Base-by-base conservation (phyloP, 1,284 basidiomycete species). In the Exobasidium cylindrosporum region DNA sequence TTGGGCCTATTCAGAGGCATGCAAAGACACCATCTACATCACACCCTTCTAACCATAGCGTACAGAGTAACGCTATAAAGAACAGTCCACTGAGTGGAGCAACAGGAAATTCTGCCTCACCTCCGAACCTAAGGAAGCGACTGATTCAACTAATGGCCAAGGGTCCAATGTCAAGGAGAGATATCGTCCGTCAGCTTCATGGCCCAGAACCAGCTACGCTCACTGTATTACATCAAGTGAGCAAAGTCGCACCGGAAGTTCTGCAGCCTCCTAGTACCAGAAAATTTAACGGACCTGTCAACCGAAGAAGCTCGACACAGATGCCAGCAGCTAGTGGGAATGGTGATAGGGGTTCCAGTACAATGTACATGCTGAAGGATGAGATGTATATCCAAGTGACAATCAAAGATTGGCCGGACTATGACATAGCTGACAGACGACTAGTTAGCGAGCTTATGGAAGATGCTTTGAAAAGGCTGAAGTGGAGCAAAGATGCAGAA, bases 111-210 rank as follows among this genome's bases (percentile, higher is more conserved):
- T 7, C 35, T 10, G 7, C 35, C 17, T 23, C 21, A 13, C 26
- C 53, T 43, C 53, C 53, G 2, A 55, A 23, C 4, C 28, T 55
- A n/a, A 2, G 40, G 30, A 21, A 29, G n/a, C 31, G 30, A 44
- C 30, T 55, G 28, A 31, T 55, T 6, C 53, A 55, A 55, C 31
- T 55, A 14, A 4, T 55, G 53, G 53, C 53, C 14, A 55, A 55
- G 26, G 53, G 53, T 14, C 53, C 53, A 3, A 21, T 55, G 14
- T 44, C 53, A 24, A 21, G 53, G n/a, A 21, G 53, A n/a, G 31
- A 55, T 35, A 35, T 55, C 17, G 53, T 55, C 30, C 17, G 17
- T 28, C 24, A 55, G 53, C 14, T 26, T 23, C 31, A 55, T 23
- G 13, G 14, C 30, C n/a, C 53, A 2, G 53, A 55, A 31, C 21